Percentiles rank a stretch among this genome's conserved stretches.
Evolutionary conservation across 2,329 filamentous ascomycete species (phyloP).

Genomic region (Huntiella decipiens): DNA sequence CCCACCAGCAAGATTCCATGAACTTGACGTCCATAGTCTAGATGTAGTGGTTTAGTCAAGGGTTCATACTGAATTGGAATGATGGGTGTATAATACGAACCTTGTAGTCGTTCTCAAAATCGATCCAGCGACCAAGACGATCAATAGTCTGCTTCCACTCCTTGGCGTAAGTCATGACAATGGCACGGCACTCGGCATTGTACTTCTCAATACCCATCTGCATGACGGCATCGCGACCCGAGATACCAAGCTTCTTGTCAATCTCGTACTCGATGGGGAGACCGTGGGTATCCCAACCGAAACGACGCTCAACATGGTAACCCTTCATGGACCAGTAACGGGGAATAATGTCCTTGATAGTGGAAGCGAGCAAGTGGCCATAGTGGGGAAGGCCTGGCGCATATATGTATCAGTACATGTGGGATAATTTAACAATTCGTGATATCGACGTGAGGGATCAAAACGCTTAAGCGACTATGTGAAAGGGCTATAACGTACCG

Average conservation of each 20-base stretch:
- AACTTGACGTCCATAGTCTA: slow-evolving; percentile 55
- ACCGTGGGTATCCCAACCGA: slow-evolving; percentile 77
- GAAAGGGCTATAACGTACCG: slow-evolving; percentile 4
- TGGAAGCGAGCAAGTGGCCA: slow-evolving; percentile 58
- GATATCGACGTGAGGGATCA: too few species aligned
- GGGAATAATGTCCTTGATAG: slow-evolving; percentile 83
- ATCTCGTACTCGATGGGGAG: slow-evolving; percentile 83
- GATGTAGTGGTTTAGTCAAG: not conserved
- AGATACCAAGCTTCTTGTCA: slow-evolving; percentile 73
- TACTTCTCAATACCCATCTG: slow-evolving; percentile 66
- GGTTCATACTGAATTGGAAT: not conserved
- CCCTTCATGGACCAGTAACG: slow-evolving; percentile 89
- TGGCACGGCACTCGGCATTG: slow-evolving; percentile 67
- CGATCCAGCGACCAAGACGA: slow-evolving; percentile 54
- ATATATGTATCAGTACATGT: not conserved
- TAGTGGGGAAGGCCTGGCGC: slow-evolving; percentile 16
- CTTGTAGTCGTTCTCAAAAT: slow-evolving; percentile 68
- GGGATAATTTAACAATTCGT: too few species aligned
- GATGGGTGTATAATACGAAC: slow-evolving; percentile 16
- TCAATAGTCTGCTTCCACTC: slow-evolving; percentile 70
- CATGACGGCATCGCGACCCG: slow-evolving; percentile 60
- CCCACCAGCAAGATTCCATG: slow-evolving; percentile 68
- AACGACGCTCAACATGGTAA: slow-evolving; percentile 64
- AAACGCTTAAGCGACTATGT: too few species aligned
- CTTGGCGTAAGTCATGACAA: slow-evolving; percentile 65